Conservation (phyloP, 1,284 basidiomycete genomes). For the Exobasidium cylindrosporum region DNA sequence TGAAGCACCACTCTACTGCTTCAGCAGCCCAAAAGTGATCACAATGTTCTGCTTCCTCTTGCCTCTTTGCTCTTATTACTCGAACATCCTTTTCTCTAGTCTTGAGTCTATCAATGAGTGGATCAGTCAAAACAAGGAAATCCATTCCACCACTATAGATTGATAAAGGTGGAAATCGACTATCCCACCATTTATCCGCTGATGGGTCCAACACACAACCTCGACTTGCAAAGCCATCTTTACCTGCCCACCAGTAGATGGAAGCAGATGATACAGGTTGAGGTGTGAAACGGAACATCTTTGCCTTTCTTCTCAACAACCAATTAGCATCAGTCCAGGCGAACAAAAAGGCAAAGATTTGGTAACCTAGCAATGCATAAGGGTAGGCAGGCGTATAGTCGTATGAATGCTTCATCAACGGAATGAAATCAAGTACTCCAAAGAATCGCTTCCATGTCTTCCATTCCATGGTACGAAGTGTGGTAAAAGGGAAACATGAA, state of each 20-base stretch:
- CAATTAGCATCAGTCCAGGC: constrained; percentile 67
- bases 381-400: constrained; percentile 61
- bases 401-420: constrained; percentile 65
- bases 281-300: constrained; percentile 68
- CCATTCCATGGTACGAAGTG: constrained; percentile 58
- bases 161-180: constrained; percentile 63
- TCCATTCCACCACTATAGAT: constrained; percentile 60
- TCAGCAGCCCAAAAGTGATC: constrained; percentile 63
- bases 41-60: constrained; percentile 59
- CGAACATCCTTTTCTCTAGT: constrained; percentile 56
- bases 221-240: constrained; percentile 63
- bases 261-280: constrained; percentile 62
- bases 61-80: constrained; percentile 60
- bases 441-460: constrained; percentile 63
- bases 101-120: constrained; percentile 42
- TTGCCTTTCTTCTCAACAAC: constrained; percentile 61
- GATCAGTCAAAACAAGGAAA: constrained; percentile 48
- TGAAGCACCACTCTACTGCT: constrained; percentile 63
- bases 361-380: constrained; percentile 56
- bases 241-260: constrained; percentile 65
- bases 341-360: constrained; percentile 65
- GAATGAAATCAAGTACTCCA: constrained; percentile 65
- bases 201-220: constrained; percentile 63
- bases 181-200: constrained; percentile 61
- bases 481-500: constrained; percentile 62